A percentile compares a stretch with the other conserved stretches of the same genome.
phyloP scores from a whole-genome alignment of 176 grass and related monocot species.

The Elaeis guineensis region DNA sequence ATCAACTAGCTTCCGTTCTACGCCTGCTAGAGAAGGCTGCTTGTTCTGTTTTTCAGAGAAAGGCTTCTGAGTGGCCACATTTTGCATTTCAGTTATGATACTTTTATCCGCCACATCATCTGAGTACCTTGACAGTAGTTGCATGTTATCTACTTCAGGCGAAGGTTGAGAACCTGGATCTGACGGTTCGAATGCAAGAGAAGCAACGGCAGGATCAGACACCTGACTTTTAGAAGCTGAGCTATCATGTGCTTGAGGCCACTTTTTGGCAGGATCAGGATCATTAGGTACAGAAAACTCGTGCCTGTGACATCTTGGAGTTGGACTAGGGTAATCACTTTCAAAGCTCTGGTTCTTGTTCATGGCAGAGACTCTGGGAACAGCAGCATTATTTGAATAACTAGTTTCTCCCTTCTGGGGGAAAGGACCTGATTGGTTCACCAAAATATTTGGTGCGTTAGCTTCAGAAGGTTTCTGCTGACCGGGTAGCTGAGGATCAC shows the following conservation, averaged over 20 bases:
- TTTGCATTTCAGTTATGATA: background rate
- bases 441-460: background rate
- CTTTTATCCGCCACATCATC: conserved; percentile 16
- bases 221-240: conserved; percentile 23
- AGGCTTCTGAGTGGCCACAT: too few species aligned
- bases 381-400: background rate
- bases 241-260: conserved; percentile 34
- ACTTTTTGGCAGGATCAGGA: conserved; percentile 10
- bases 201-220: conserved; percentile 21
- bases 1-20: background rate
- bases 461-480: conserved; percentile 15
- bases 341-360: conserved; percentile 33
- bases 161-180: conserved; percentile 23
- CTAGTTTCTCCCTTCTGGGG: background rate
- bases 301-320: conserved; percentile 28
- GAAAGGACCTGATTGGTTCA: background rate
- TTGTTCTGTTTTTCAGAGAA: background rate
- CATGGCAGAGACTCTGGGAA: conserved; percentile 5
- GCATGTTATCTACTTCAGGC: conserved; percentile 27
- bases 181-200: conserved; percentile 31
- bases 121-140: conserved; percentile 27
- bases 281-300: background rate
- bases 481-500: background rate
- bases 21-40: background rate
- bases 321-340: conserved; percentile 42